Base-by-base conservation (phyloP, 257 asterid species). In the Voacanga thouarsii region DNA sequence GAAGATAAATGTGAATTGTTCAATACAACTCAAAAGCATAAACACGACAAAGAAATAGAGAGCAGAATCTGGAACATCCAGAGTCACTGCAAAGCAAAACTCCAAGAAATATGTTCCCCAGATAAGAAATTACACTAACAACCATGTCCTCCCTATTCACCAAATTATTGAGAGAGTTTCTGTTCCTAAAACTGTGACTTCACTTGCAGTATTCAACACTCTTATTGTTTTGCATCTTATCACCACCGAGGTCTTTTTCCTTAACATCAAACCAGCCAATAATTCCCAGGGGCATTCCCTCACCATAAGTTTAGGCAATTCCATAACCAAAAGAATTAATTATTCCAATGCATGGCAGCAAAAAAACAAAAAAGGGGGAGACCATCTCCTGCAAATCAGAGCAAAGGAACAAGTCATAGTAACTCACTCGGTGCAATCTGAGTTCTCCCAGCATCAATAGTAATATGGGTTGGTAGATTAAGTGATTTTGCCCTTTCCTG, bases 391-490 rank as follows among this genome's bases (percentile, higher is more conserved):
- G 64, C 23, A 30, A 68, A 60, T 24, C 12, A 9, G 33, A 68
- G 64, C 75, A 75, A 51, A 70, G 3, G 55, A 63, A 49, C 28
- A 37, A 77, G 70, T 45, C 4, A 39, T 2, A 33, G 71, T 21
- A 83, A 90, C 99, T 91, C 81, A 95, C 99, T 89, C 75, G 99
- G 98, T 76, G 97, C 98, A 80, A 95, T 95, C 87, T 93, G 99
- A 76, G 99, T 95, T 87, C 94, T 89, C 78, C 99, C 99, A 7
- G 99, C 98, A 88, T 95, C 99, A 79, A 92, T 85, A 71, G 96
- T 90, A 61, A 93, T 64, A 80, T 95, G 99, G 28, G 94, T 92
- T 49, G 96, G 98, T 69, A 95, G 53, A 81, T 87, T 87, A 49
- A 91, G 90, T 60, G 93, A 87, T 63, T 95, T 91, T 10, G 99